These are phyloP conservation scores for Musa troglodytarum DNA, from an alignment of 176 grass and related monocot species.

Conservation along the genomic window DNA sequence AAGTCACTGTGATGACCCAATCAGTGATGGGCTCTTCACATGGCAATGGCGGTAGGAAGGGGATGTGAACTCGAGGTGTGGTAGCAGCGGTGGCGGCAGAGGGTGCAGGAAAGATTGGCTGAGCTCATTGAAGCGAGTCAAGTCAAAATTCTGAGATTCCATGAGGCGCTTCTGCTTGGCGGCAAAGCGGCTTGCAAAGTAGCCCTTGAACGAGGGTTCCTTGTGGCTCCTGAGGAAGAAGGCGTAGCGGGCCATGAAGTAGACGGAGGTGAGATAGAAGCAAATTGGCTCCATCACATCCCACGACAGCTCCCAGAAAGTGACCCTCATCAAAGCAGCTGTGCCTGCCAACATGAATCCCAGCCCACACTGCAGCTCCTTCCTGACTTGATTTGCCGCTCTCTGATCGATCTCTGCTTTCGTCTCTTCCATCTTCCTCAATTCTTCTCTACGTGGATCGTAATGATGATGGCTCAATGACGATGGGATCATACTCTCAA, in stretches of 20 bases:
- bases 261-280: slow-evolving; percentile 13
- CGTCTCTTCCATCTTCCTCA: slow-evolving; percentile 12
- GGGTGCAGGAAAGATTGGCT: background rate
- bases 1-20: background rate
- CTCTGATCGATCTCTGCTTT: slow-evolving; percentile 1
- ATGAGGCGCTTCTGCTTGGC: slow-evolving; percentile 9
- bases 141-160: background rate
- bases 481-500: background rate
- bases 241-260: slow-evolving; percentile 4
- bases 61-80: background rate
- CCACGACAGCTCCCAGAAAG: slow-evolving; percentile 11
- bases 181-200: slow-evolving; percentile 1
- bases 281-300: slow-evolving; percentile 19
- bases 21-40: background rate
- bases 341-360: slow-evolving; percentile 8
- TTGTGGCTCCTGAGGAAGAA: slow-evolving; percentile 13
- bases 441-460: background rate
- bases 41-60: background rate
- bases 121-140: slow-evolving; percentile 2
- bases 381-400: slow-evolving; percentile 4
- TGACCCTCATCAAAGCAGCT: slow-evolving; percentile 6
- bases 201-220: slow-evolving; percentile 6
- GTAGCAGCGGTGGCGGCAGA: background rate
- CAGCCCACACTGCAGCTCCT: slow-evolving; percentile 10
- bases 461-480: background rate